phyloP scores from a whole-genome alignment of 352 stramenopile genomes.

The Phytopythium vexans region DNA sequence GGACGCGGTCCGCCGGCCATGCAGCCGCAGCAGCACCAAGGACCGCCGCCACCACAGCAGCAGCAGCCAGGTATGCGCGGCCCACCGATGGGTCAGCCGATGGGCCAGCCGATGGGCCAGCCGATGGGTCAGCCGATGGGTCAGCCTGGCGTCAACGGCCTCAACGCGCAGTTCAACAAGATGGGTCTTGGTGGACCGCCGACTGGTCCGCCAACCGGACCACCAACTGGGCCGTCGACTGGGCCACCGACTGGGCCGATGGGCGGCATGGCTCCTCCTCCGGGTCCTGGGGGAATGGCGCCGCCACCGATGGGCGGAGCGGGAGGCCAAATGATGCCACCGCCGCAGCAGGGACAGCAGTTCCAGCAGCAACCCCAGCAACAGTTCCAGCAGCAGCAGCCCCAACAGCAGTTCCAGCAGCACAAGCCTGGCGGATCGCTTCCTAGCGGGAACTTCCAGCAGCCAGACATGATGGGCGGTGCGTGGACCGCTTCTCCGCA shows the following conservation, averaged over 20 bases:
- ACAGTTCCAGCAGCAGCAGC: conserved; percentile 12
- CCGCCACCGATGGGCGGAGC: conserved; percentile 17
- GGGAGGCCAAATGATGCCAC: conserved; percentile 13
- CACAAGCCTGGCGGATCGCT: conserved; percentile 28
- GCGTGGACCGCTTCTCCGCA: conserved; percentile 12
- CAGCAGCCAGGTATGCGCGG: conserved; percentile 2
- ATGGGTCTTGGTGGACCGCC: conserved; percentile 59
- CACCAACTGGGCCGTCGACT: conserved; percentile 16
- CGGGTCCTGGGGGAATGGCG: conserved; percentile 1
- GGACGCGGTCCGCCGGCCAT: conserved; percentile 19
- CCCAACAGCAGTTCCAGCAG: conserved; percentile 12
- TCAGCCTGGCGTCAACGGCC: conserved; percentile 22
- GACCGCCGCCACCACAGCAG: conserved; percentile 9
- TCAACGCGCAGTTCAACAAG: conserved; percentile 62
- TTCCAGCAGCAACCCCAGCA: conserved; percentile 7
- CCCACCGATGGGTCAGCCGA: conserved; percentile 24
- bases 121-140: conserved; percentile 12
- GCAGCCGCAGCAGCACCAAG: conserved; percentile 19
- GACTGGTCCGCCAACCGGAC: conserved; percentile 7
- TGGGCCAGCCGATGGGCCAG: conserved; percentile 21
- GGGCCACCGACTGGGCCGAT: conserved; percentile 22
- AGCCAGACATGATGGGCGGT: conserved; percentile 75
- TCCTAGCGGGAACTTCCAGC: conserved; percentile 82
- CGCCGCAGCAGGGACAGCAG: conserved; percentile 12
- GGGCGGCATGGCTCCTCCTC: conserved; percentile 5